Conservation (phyloP, 345 rosid genomes). For the Pistacia atlantica region DNA sequence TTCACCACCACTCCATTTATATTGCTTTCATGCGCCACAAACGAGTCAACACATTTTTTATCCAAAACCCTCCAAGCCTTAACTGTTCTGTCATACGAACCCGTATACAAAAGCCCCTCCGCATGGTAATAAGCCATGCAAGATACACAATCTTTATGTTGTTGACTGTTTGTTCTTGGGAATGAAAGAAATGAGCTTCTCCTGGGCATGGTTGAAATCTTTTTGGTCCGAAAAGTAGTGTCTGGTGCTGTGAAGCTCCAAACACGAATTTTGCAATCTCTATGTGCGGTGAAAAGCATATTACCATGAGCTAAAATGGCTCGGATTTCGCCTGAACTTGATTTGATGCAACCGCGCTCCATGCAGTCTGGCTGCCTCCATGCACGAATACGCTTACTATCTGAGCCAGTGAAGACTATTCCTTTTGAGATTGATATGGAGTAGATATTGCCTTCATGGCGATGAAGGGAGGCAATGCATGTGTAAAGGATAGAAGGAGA, state of each 20-base stretch:
- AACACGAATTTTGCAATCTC: constrained; percentile 40
- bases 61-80: constrained; percentile 50
- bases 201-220: constrained; percentile 39
- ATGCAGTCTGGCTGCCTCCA: constrained; percentile 51
- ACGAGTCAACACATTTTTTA: constrained; percentile 47
- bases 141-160: constrained; percentile 43
- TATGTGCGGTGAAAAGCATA: constrained; percentile 52
- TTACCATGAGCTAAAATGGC: constrained; percentile 42
- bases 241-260: constrained; percentile 44
- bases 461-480: constrained; percentile 53
- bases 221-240: constrained; percentile 31
- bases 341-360: constrained; percentile 41
- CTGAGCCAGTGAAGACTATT: constrained; percentile 47
- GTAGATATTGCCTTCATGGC: constrained; percentile 49
- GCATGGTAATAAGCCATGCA: constrained; percentile 57
- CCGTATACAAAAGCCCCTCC: constrained; percentile 47
- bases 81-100: constrained; percentile 43
- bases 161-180: constrained; percentile 26
- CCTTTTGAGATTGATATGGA: constrained; percentile 51
- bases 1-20: constrained; percentile 46
- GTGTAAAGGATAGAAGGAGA: constrained; percentile 50
- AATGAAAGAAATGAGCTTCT: constrained; percentile 32
- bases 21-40: constrained; percentile 50
- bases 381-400: constrained; percentile 44
- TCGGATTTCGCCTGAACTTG: constrained; percentile 38